phyloP scores from a whole-genome alignment of 2,329 filamentous ascomycete genomes.

The Fusarium incarnatum region DNA sequence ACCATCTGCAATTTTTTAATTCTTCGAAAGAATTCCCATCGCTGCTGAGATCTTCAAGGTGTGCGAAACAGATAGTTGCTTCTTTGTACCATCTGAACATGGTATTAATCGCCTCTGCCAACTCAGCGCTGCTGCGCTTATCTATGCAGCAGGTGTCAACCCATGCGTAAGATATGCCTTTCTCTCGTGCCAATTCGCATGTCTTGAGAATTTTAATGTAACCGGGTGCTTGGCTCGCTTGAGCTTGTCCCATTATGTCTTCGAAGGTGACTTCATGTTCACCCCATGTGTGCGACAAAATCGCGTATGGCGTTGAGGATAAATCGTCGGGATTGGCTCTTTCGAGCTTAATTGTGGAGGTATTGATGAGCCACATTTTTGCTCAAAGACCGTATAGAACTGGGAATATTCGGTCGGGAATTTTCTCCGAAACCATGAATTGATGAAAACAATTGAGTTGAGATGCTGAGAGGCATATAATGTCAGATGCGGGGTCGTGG shows the following conservation, averaged over 20 bases:
- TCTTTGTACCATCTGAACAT: slow-evolving; percentile 15
- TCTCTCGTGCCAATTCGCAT: not conserved
- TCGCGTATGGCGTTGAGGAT: not conserved
- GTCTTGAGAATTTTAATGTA: slow-evolving; percentile 1
- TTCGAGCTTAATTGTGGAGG: not conserved
- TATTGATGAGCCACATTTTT: slow-evolving; percentile 8
- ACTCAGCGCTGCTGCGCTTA: slow-evolving; percentile 12
- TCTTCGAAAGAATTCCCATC: not conserved
- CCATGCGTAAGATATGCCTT: not conserved
- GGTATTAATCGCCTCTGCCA: slow-evolving; percentile 1
- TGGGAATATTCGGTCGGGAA: accelerated
- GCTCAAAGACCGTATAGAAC: accelerated
- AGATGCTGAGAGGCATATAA: not conserved
- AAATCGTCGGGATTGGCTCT: not conserved
- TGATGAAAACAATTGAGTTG: not conserved
- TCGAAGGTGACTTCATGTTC: slow-evolving; percentile 1
- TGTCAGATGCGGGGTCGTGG: not conserved
- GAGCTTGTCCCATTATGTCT: not conserved
- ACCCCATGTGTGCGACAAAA: slow-evolving; percentile 8
- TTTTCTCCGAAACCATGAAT: not conserved
- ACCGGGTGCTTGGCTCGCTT: not conserved
- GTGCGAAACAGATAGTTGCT: not conserved
- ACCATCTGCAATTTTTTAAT: not conserved
- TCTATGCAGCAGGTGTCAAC: slow-evolving; percentile 12
- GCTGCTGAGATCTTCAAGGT: not conserved